These are phyloP conservation scores for Coix lacrymajobi DNA, from an alignment of 176 grass and related monocot species.

Conservation along the genomic window DNA sequence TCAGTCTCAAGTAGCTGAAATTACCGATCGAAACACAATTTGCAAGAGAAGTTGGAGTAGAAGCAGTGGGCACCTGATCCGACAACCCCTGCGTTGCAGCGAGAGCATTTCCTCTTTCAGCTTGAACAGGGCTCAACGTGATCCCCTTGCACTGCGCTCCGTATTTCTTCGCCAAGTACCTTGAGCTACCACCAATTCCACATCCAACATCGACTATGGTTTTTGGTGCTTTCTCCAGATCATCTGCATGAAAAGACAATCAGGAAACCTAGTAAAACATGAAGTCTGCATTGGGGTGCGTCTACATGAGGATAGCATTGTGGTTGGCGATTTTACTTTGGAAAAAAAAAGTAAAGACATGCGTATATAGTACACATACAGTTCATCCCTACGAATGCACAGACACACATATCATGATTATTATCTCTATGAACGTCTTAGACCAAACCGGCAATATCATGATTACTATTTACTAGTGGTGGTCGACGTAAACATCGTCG, in stretches of 20 bases:
- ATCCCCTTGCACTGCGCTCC: slow-evolving; percentile 66
- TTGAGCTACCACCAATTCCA: slow-evolving; percentile 93
- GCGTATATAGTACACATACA: too few species aligned
- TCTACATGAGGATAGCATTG: background rate
- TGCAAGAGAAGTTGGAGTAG: background rate
- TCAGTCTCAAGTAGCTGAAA: background rate
- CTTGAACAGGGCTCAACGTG: slow-evolving; percentile 92
- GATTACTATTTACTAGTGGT: background rate
- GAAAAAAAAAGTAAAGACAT: background rate
- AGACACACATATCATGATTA: too few species aligned
- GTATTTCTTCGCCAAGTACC: slow-evolving; percentile 86
- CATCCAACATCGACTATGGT: slow-evolving; percentile 80
- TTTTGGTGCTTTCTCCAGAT: slow-evolving; percentile 55
- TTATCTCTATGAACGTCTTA: background rate
- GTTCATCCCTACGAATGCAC: too few species aligned
- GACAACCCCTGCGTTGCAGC: slow-evolving; percentile 47
- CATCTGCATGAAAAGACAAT: slow-evolving; percentile 36
- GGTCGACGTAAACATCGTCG: background rate
- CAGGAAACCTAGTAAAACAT: background rate
- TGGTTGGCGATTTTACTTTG: background rate
- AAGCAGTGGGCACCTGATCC: slow-evolving; percentile 52
- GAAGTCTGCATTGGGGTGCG: background rate
- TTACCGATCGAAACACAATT: background rate
- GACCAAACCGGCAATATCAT: too few species aligned
- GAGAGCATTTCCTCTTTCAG: slow-evolving; percentile 68